Percentiles rank a stretch among this genome's conserved stretches.
Evolutionary conservation across 2,329 filamentous ascomycete genomes (phyloP).

Genomic region (Claviceps sorghi): DNA sequence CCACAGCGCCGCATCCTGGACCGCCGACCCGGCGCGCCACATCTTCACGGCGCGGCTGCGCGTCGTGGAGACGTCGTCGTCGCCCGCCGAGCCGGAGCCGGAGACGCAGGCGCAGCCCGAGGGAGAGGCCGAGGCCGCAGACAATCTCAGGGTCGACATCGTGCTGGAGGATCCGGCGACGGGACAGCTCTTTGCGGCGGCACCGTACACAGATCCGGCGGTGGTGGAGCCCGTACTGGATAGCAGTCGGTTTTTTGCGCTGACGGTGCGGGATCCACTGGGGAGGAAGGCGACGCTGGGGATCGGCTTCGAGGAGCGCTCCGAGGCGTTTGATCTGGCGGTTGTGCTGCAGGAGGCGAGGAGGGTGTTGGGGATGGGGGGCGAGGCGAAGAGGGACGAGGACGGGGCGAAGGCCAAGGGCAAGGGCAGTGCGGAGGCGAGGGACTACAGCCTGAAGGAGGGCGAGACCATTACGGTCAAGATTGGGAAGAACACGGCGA

Average conservation of each 20-base stretch:
- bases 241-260: conserved; percentile 69
- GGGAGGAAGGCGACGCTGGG: conserved; percentile 68
- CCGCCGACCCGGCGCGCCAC: conserved; percentile 50
- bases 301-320: conserved; percentile 75
- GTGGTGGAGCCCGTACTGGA: conserved; percentile 68
- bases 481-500: conserved; percentile 43
- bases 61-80: conserved; percentile 49
- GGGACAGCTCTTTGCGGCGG: conserved; percentile 69
- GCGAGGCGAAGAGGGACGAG: conserved; percentile 14
- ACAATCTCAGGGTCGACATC: conserved; percentile 56
- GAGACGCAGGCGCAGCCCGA: background rate
- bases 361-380: conserved; percentile 50
- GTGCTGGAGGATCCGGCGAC: conserved; percentile 61
- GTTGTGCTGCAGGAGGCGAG: conserved; percentile 67
- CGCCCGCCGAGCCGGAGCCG: background rate
- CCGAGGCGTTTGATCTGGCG: conserved; percentile 74
- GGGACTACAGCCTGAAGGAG: conserved; percentile 75
- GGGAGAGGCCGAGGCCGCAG: conserved; percentile 19
- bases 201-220: conserved; percentile 53
- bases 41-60: conserved; percentile 79
- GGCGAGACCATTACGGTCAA: conserved; percentile 80
- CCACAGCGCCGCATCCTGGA: conserved; percentile 68
- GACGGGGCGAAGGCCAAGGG: conserved; percentile 23
- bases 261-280: conserved; percentile 61
- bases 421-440: conserved; percentile 11